Evolutionary conservation across 441 rosid genomes (phyloP).

Genomic region (Euphorbia celastroides): DNA sequence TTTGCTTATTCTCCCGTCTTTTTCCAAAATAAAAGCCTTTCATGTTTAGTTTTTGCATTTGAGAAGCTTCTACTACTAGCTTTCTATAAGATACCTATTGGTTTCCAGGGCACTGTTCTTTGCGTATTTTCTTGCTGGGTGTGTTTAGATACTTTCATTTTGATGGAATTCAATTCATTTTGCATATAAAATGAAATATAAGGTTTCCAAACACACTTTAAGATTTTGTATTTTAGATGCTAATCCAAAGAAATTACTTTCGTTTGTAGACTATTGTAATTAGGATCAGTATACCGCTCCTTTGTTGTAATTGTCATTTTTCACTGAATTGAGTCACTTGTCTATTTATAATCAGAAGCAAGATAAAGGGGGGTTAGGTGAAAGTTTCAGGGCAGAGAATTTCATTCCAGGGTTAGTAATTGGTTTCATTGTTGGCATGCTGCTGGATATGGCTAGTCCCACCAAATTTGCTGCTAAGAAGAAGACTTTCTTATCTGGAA

Average conservation of each 20-base stretch:
- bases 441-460: slow-evolving; percentile 63
- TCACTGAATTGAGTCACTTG: background rate
- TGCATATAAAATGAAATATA: no score
- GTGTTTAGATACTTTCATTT: no score
- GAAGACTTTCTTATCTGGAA: slow-evolving; percentile 56
- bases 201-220: no score
- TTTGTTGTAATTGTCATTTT: background rate
- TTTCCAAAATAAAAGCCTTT: background rate
- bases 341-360: slow-evolving; percentile 25
- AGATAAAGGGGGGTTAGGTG: slow-evolving; percentile 46
- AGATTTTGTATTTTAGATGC: background rate
- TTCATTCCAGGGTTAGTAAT: slow-evolving; percentile 74
- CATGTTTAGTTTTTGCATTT: background rate
- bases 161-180: no score
- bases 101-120: background rate
- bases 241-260: background rate
- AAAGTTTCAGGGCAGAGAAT: slow-evolving; percentile 66
- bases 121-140: background rate
- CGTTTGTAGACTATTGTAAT: background rate
- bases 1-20: background rate
- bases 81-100: background rate
- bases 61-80: background rate
- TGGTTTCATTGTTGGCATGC: slow-evolving; percentile 77
- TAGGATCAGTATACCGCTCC: background rate
- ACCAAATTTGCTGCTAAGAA: slow-evolving; percentile 32